phyloP scores from a whole-genome alignment of 345 rosid genomes.

The Cochlearia excelsa region DNA sequence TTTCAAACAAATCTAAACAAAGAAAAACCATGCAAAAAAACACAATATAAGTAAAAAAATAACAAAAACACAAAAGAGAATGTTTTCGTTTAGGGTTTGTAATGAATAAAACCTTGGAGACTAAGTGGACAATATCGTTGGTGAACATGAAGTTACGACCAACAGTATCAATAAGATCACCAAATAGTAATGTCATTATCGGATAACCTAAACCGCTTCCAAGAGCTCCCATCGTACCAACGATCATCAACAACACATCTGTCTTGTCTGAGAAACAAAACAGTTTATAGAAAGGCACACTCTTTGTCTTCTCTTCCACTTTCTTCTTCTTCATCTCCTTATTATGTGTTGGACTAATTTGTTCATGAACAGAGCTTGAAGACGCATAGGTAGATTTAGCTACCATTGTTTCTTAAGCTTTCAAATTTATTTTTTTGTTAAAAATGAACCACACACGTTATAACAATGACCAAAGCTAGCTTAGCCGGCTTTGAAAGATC shows the following conservation, averaged over 20 bases:
- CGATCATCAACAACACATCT: conserved; percentile 55
- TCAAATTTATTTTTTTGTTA: too few species aligned
- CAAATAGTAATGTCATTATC: conserved; percentile 64
- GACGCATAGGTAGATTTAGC: too few species aligned
- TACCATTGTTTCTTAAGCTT: too few species aligned
- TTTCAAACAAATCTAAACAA: conserved; percentile 51
- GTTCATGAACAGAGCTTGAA: background rate
- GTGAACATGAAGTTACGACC: conserved; percentile 48
- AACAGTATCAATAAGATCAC: conserved; percentile 53
- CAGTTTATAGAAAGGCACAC: conserved; percentile 66
- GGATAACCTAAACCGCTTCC: conserved; percentile 65
- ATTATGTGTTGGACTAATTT: conserved; percentile 5
- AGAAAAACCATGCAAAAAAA: background rate
- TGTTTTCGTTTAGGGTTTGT: background rate
- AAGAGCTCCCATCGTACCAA: conserved; percentile 60
- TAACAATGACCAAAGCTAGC: too few species aligned
- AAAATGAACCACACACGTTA: too few species aligned
- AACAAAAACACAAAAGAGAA: background rate
- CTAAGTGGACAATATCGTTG: conserved; percentile 32
- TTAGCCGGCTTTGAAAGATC: too few species aligned
- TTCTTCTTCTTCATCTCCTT: conserved; percentile 26
- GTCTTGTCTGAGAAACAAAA: conserved; percentile 60
- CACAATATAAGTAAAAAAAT: background rate
- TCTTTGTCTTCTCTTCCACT: conserved; percentile 37
- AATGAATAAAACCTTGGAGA: conserved; percentile 48